phyloP scores from a whole-genome alignment of 2,329 filamentous ascomycete species.

The Sphaerulina populicola region DNA sequence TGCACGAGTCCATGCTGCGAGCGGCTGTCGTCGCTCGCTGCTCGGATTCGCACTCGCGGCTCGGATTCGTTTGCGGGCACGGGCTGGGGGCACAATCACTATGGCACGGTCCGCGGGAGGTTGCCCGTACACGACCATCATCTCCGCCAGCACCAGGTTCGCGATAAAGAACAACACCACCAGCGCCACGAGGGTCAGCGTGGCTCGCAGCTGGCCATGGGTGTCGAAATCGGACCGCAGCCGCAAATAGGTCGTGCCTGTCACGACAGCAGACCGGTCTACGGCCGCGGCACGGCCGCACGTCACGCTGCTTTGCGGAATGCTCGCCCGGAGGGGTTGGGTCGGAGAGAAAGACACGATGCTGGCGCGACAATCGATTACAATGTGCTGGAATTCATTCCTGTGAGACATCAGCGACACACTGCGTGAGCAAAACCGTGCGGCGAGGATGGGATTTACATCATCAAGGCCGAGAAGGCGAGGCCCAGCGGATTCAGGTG shows the following conservation, averaged over 20 bases:
- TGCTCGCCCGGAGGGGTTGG: no score
- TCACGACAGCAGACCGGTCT: constrained; percentile 55
- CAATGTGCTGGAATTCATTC: constrained; percentile 64
- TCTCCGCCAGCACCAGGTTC: constrained; percentile 71
- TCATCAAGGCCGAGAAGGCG: constrained; percentile 70
- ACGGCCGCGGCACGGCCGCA: constrained; percentile 69
- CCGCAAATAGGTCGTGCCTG: constrained; percentile 61
- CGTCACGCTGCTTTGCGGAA: constrained; percentile 34
- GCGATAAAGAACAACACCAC: constrained; percentile 66
- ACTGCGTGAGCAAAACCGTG: no score
- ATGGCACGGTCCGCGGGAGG: no score
- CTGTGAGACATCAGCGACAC: no score
- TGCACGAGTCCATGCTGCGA: constrained; percentile 35
- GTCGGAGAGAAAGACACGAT: no score
- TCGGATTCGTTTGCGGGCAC: no score
- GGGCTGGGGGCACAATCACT: no score
- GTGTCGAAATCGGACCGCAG: constrained; percentile 59
- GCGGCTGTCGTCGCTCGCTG: constrained; percentile 43
- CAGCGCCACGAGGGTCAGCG: constrained; percentile 68
- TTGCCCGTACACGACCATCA: constrained; percentile 58
- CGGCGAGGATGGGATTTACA: constrained; percentile 35
- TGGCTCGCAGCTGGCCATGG: constrained; percentile 69
- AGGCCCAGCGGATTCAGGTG: constrained; percentile 69
- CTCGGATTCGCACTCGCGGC: no score
- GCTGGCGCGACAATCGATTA: no score